Evolutionary conservation across 805 yeast genomes (phyloP).

Genomic region (Pichia cabralensis): DNA sequence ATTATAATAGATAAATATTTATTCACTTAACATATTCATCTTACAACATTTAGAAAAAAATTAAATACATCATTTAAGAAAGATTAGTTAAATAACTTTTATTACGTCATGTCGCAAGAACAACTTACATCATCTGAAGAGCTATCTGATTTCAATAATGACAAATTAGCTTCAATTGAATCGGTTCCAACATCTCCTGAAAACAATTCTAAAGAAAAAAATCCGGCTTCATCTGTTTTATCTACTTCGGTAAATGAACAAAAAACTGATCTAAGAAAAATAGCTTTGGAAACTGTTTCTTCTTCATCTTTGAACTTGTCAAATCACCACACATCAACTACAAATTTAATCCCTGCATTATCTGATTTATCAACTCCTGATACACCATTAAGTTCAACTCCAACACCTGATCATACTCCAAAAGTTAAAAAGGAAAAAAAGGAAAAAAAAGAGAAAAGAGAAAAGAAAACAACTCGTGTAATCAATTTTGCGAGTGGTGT

Average conservation of each 20-base stretch:
- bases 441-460: conserved; percentile 21
- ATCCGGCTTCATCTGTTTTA: conserved; percentile 32
- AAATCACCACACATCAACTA: neutral
- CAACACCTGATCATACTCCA: conserved; percentile 8
- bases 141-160: conserved; percentile 12
- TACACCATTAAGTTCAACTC: conserved; percentile 1
- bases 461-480: conserved; percentile 24
- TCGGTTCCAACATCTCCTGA: conserved; percentile 24
- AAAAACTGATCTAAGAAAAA: neutral
- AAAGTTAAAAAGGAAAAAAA: conserved; percentile 17
- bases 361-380: conserved; percentile 3
- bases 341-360: neutral
- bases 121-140: conserved; percentile 11
- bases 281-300: no score
- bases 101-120: conserved; percentile 9
- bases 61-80: no score
- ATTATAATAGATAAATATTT: conserved; percentile 3
- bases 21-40: conserved; percentile 2
- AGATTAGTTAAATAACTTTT: no score
- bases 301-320: conserved; percentile 7
- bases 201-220: conserved; percentile 25
- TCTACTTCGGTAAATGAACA: conserved; percentile 18
- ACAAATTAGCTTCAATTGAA: conserved; percentile 7
- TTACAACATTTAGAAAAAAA: no score
- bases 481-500: conserved; percentile 61